A percentile compares a stretch with the other conserved stretches of the same genome.
phyloP scores from a whole-genome alignment of 495 filamentous ascomycete genomes.

The Cercophora sp. region DNA sequence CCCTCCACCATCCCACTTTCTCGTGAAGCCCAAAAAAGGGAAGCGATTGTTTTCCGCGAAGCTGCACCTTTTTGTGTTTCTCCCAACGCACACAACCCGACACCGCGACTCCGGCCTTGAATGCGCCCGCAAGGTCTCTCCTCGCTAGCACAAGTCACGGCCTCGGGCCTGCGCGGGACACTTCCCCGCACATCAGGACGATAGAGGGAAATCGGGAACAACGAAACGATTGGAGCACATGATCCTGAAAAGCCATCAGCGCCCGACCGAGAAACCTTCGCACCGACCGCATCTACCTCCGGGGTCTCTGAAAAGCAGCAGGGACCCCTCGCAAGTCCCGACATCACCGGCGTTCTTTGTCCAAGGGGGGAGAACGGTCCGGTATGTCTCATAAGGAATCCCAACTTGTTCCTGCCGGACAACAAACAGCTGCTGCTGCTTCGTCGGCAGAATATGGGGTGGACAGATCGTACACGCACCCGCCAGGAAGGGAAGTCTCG shows the following conservation, averaged over 20 bases:
- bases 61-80: not conserved
- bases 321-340: constrained; percentile 10
- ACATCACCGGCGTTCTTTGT: constrained; percentile 16
- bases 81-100: too few species aligned
- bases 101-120: too few species aligned
- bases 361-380: too few species aligned
- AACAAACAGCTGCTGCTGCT: constrained; percentile 26
- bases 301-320: constrained; percentile 14
- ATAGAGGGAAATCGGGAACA: constrained; percentile 4
- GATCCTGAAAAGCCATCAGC: not conserved
- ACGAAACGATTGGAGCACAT: too few species aligned
- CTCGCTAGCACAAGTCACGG: constrained; percentile 44
- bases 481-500: too few species aligned
- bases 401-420: constrained; percentile 32
- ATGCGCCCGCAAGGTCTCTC: too few species aligned
- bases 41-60: not conserved
- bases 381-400: constrained; percentile 49
- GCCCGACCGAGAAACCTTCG: not conserved
- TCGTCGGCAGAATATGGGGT: constrained; percentile 42
- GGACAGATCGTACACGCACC: constrained; percentile 16
- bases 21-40: too few species aligned
- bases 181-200: constrained; percentile 51
- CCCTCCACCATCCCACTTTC: constrained; percentile 13
- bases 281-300: too few species aligned
- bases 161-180: constrained; percentile 46